These are phyloP conservation scores for Fusarium illudens DNA, from an alignment of 2,329 filamentous ascomycete species.

Conservation along the genomic window DNA sequence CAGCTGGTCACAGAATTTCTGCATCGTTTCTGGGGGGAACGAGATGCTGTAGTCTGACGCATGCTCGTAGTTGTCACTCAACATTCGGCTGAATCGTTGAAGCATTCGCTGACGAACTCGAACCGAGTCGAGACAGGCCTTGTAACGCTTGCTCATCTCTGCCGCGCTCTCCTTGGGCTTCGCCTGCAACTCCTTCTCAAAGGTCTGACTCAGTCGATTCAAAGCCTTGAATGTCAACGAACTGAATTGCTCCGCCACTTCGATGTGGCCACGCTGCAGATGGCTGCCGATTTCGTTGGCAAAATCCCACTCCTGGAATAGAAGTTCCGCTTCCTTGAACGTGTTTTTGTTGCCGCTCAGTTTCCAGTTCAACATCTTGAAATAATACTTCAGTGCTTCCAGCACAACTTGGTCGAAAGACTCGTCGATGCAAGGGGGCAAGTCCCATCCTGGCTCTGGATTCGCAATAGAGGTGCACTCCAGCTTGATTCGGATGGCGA, in stretches of 20 bases:
- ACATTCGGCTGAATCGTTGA: constrained; percentile 90
- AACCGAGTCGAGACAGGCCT: constrained; percentile 92
- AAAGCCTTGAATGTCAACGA: constrained; percentile 93
- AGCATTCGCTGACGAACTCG: constrained; percentile 95
- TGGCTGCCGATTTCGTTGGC: constrained; percentile 92
- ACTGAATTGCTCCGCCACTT: constrained; percentile 97
- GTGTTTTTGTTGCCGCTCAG: constrained; percentile 97
- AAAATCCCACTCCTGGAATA: constrained; percentile 98
- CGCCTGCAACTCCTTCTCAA: constrained; percentile 87
- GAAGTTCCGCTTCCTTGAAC: constrained; percentile 96
- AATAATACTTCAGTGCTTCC: constrained; percentile 96
- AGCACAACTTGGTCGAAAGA: constrained; percentile 92
- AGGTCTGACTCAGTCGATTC: constrained; percentile 85
- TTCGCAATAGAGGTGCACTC: constrained; percentile 85
- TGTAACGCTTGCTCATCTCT: constrained; percentile 98
- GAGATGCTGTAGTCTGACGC: constrained; percentile 93
- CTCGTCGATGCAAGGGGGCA: constrained; percentile 96
- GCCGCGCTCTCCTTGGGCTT: constrained; percentile 82
- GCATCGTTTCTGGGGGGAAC: constrained; percentile 71
- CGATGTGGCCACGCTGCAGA: constrained; percentile 91
- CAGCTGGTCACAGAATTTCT: constrained; percentile 82
- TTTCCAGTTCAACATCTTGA: constrained; percentile 99
- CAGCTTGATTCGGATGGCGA: constrained; percentile 91
- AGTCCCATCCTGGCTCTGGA: constrained; percentile 90
- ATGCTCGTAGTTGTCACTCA: constrained; percentile 95